These are phyloP conservation scores for Prunus mume DNA, from an alignment of 306 rosid genomes.

Conservation along the genomic window DNA sequence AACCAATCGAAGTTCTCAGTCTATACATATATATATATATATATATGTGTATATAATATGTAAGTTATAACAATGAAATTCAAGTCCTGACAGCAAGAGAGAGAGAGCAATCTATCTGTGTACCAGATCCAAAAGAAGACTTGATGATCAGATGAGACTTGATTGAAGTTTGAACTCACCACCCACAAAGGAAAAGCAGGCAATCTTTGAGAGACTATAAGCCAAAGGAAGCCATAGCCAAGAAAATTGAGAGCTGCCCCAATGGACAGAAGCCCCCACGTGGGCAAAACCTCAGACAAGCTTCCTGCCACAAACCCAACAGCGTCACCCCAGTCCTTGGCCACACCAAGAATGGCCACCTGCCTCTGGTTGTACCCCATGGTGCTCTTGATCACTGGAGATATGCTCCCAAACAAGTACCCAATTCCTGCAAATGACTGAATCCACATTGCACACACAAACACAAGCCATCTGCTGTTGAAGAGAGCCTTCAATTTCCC, in stretches of 20 bases:
- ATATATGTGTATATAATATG: too few relatives aligned
- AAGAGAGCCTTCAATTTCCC: conserved; percentile 46
- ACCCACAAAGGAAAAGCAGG: conserved; percentile 78
- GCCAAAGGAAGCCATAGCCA: conserved; percentile 86
- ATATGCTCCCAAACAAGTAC: conserved; percentile 83
- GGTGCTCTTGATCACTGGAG: conserved; percentile 69
- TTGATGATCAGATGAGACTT: conserved; percentile 1
- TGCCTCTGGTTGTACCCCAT: conserved; percentile 70
- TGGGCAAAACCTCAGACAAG: conserved; percentile 65
- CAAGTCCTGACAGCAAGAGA: neutral
- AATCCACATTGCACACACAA: conserved; percentile 91
- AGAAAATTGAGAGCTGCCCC: conserved; percentile 64
- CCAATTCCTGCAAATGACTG: conserved; percentile 87
- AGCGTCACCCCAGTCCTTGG: conserved; percentile 78
- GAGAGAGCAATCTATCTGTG: neutral
- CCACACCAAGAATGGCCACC: conserved; percentile 68
- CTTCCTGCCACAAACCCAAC: conserved; percentile 73
- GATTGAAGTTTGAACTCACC: conserved; percentile 44
- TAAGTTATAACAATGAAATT: neutral
- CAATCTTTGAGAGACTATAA: conserved; percentile 52
- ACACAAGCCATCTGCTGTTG: conserved; percentile 81
- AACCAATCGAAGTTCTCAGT: neutral
- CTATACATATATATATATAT: neutral
- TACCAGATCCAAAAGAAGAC: conserved; percentile 4
- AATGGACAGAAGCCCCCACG: conserved; percentile 57